phyloP scores from a whole-genome alignment of 768 basidiomycete species.

The Collybia sordida region DNA sequence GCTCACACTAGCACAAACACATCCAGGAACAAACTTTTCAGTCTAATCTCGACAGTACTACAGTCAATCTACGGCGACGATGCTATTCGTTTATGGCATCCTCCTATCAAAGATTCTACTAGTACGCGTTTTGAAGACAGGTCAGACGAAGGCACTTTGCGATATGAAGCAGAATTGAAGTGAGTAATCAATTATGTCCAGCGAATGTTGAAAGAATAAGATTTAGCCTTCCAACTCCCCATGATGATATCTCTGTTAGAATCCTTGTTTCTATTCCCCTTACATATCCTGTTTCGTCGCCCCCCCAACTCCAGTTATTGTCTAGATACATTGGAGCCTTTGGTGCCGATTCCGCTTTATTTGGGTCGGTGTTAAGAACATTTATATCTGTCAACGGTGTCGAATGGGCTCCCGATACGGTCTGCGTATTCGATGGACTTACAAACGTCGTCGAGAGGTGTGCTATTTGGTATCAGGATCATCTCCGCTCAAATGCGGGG shows the following conservation, averaged over 20 bases:
- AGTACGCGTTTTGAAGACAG: conserved; percentile 11
- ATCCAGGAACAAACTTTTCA: background rate
- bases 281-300: conserved; percentile 63
- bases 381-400: conserved; percentile 77
- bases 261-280: conserved; percentile 58
- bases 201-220: conserved; percentile 20
- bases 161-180: conserved; percentile 68
- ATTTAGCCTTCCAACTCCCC: conserved; percentile 51
- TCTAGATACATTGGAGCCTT: conserved; percentile 84
- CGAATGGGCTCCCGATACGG: conserved; percentile 71
- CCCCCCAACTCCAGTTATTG: conserved; percentile 83
- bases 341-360: conserved; percentile 69
- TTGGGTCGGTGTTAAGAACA: conserved; percentile 75
- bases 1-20: background rate
- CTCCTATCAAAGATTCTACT: conserved; percentile 22
- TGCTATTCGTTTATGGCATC: conserved; percentile 59
- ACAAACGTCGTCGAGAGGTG: conserved; percentile 72
- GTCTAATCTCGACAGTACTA: conserved; percentile 45
- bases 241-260: conserved; percentile 51
- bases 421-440: conserved; percentile 87
- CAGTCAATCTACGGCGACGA: conserved; percentile 81
- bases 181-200: conserved; percentile 33
- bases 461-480: conserved; percentile 70
- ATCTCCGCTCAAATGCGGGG: conserved; percentile 50
- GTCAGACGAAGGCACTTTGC: conserved; percentile 38